These are phyloP conservation scores for Coemansia sp. DNA, from an alignment of 371 early-diverging fungal species.

Conservation along the genomic window DNA sequence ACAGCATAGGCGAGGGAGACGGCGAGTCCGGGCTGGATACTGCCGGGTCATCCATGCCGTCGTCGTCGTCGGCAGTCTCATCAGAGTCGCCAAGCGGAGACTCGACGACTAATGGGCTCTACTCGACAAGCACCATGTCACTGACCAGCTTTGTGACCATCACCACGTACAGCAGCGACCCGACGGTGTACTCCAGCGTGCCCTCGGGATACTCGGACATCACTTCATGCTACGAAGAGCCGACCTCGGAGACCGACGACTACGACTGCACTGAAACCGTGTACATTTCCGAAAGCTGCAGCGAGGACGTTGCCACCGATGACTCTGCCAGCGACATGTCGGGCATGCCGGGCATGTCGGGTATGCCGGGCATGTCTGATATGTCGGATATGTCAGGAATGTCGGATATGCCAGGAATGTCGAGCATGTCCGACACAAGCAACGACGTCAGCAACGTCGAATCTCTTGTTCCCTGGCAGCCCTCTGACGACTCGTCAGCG, in stretches of 20 bases:
- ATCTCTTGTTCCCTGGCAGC: too few relatives aligned
- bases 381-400: background rate
- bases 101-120: background rate
- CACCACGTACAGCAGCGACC: conserved; percentile 2
- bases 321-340: background rate
- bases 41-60: background rate
- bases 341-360: background rate
- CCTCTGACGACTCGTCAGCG: too few relatives aligned
- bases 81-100: background rate
- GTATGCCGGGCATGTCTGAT: background rate
- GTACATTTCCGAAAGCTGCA: background rate
- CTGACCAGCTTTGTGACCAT: conserved; percentile 8
- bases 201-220: conserved; percentile 1
- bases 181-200: background rate
- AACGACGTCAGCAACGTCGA: too few relatives aligned
- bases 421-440: too few relatives aligned
- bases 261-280: conserved; percentile 9
- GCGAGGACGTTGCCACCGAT: background rate
- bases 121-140: conserved; percentile 6
- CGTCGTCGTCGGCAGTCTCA: background rate
- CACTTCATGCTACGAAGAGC: background rate
- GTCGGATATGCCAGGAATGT: too few relatives aligned
- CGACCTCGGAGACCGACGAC: background rate
- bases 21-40: background rate
- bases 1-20: background rate